Evolutionary conservation across 139 green algal species (phyloP).

Genomic region (Ettlia oleoabundans): DNA sequence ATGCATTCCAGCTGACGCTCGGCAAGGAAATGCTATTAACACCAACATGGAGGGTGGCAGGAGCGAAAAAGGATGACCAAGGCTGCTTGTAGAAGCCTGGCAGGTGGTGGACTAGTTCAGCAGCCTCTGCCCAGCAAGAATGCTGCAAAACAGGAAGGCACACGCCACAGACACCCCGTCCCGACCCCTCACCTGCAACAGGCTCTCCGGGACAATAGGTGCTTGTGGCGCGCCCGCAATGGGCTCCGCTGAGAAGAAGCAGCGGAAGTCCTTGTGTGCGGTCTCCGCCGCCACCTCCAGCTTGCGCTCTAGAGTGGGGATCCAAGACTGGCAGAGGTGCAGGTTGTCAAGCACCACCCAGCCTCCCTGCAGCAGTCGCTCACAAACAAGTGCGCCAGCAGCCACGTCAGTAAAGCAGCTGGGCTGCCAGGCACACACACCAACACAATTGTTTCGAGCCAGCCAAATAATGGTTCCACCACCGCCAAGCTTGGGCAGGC

Average conservation of each 20-base stretch:
- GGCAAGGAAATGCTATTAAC: too few relatives aligned
- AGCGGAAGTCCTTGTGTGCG: slow-evolving; percentile 78
- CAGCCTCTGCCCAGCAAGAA: not conserved
- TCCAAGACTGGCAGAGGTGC: slow-evolving; percentile 84
- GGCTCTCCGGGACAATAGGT: slow-evolving; percentile 86
- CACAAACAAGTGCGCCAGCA: too few relatives aligned
- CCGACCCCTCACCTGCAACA: slow-evolving; percentile 49
- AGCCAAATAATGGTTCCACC: too few relatives aligned
- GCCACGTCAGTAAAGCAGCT: too few relatives aligned
- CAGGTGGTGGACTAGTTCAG: too few relatives aligned
- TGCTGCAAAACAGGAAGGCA: not conserved
- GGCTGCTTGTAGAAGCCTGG: too few relatives aligned
- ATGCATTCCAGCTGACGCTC: too few relatives aligned
- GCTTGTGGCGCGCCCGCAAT: slow-evolving; percentile 87
- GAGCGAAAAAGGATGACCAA: too few relatives aligned
- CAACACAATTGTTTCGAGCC: too few relatives aligned
- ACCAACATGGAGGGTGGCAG: too few relatives aligned
- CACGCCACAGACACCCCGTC: not conserved
- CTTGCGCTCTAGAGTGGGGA: slow-evolving; percentile 83
- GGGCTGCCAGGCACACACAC: too few relatives aligned
- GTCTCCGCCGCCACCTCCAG: slow-evolving; percentile 50
- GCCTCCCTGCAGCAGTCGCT: slow-evolving; percentile 56
- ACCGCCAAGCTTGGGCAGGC: not conserved
- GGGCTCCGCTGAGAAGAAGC: slow-evolving; percentile 91
- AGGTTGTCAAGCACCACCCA: slow-evolving; percentile 96